A percentile compares a stretch with the other conserved stretches of the same genome.
phyloP scores from a whole-genome alignment of 176 grass and related monocot species.

The Elaeis guineensis region DNA sequence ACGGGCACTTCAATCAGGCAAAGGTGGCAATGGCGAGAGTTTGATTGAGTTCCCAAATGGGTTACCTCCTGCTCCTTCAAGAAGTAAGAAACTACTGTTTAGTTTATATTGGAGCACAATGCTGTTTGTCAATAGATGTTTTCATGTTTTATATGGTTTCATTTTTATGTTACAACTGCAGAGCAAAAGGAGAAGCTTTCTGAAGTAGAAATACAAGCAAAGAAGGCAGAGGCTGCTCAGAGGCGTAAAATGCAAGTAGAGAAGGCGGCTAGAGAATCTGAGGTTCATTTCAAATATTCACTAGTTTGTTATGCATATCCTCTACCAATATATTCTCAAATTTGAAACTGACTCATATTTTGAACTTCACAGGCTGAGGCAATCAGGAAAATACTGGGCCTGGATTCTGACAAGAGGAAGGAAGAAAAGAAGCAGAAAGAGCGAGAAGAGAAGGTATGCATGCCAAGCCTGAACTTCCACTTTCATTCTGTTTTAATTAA shows the following conservation, averaged over 20 bases:
- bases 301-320: background rate
- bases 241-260: conserved; percentile 99
- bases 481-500: background rate
- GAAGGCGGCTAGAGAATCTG: conserved; percentile 75
- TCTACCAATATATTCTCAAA: background rate
- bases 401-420: conserved; percentile 62
- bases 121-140: too few relatives aligned
- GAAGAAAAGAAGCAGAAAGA: conserved; percentile 61
- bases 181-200: conserved; percentile 82
- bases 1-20: conserved; percentile 82
- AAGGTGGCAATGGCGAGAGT: conserved; percentile 49
- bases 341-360: background rate
- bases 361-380: conserved; percentile 43
- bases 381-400: conserved; percentile 74
- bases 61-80: conserved; percentile 69
- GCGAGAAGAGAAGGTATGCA: conserved; percentile 38
- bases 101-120: too few relatives aligned
- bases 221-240: conserved; percentile 80
- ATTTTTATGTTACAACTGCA: conserved; percentile 27
- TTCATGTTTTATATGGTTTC: too few relatives aligned
- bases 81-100: conserved; percentile 43
- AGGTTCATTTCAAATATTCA: conserved; percentile 33
- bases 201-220: conserved; percentile 77
- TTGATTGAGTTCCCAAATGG: conserved; percentile 89
- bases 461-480: background rate